These are phyloP conservation scores for Scutellaria barbata DNA, from an alignment of 257 asterid species.

Conservation along the genomic window DNA sequence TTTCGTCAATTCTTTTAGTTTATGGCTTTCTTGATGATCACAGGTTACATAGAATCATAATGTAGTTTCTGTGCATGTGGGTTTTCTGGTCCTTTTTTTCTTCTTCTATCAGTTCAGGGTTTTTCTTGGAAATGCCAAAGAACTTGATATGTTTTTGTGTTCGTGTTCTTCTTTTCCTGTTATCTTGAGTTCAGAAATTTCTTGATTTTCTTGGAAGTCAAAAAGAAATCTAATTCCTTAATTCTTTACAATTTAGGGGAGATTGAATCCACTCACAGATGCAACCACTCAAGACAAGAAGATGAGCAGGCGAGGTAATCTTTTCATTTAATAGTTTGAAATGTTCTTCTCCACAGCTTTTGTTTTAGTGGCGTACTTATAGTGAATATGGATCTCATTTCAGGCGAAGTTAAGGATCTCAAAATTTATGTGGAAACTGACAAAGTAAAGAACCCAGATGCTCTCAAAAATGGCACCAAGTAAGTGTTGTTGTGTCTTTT, in stretches of 20 bases:
- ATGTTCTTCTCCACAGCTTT: conserved; percentile 4
- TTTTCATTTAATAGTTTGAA: conserved; percentile 20
- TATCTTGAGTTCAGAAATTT: conserved; percentile 2
- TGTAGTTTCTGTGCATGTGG: background rate
- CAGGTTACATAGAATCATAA: background rate
- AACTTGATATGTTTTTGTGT: background rate
- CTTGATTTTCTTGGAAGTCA: conserved; percentile 4
- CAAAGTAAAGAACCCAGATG: conserved; percentile 38
- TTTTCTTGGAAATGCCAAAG: background rate
- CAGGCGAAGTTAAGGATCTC: conserved; percentile 43
- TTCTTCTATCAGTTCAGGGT: background rate
- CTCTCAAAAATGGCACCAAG: conserved; percentile 44
- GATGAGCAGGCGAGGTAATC: conserved; percentile 48
- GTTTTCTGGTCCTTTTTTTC: background rate
- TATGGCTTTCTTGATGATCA: background rate
- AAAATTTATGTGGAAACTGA: conserved; percentile 56
- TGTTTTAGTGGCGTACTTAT: conserved; percentile 21
- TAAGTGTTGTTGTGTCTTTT: conserved; percentile 33
- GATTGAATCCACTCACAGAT: conserved; percentile 37
- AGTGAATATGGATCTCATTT: conserved; percentile 16
- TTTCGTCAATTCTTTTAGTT: no score
- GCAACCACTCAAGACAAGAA: conserved; percentile 41
- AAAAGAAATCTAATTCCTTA: conserved; percentile 13
- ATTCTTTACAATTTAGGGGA: conserved; percentile 44
- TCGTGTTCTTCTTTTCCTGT: background rate